These are phyloP conservation scores for Aurantiochytrium sp. DNA, from an alignment of 108 stramenopile genomes.

Conservation along the genomic window DNA sequence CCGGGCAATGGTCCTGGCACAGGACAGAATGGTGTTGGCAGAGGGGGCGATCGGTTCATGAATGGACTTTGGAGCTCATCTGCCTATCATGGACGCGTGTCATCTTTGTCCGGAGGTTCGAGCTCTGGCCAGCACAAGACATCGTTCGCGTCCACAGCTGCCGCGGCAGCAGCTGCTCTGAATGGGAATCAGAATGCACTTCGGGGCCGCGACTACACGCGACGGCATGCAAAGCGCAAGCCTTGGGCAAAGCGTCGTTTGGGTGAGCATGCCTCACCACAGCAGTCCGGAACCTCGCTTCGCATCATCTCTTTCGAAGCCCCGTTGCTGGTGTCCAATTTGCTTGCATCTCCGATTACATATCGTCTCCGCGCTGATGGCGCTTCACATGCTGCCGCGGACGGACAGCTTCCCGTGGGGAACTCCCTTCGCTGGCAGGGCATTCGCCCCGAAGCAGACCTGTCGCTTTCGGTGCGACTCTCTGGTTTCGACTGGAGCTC, in stretches of 20 bases:
- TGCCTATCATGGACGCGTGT: not conserved
- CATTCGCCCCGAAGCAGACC: not conserved
- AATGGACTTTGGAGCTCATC: not conserved
- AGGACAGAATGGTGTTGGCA: no score
- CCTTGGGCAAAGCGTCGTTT: not conserved
- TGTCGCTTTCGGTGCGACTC: not conserved
- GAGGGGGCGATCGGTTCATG: no score
- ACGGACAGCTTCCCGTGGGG: not conserved
- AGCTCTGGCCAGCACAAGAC: not conserved
- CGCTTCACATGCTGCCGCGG: not conserved
- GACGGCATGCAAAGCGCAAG: not conserved
- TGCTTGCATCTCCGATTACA: not conserved
- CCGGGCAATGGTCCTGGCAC: no score
- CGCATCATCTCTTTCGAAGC: not conserved
- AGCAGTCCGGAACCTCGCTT: not conserved
- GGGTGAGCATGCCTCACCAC: not conserved
- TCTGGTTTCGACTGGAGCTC: conserved; percentile 9
- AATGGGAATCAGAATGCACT: not conserved
- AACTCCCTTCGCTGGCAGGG: conserved; percentile 5
- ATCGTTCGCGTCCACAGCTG: not conserved
- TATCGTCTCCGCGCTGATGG: not conserved
- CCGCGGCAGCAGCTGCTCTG: not conserved
- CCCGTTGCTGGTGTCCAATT: not conserved
- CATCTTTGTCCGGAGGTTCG: not conserved
- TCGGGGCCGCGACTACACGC: not conserved